Evolutionary conservation across 805 yeast genomes (phyloP), one percentile per base, ranked within the genome.

Genomic region (Yamadazyma scolyti): DNA sequence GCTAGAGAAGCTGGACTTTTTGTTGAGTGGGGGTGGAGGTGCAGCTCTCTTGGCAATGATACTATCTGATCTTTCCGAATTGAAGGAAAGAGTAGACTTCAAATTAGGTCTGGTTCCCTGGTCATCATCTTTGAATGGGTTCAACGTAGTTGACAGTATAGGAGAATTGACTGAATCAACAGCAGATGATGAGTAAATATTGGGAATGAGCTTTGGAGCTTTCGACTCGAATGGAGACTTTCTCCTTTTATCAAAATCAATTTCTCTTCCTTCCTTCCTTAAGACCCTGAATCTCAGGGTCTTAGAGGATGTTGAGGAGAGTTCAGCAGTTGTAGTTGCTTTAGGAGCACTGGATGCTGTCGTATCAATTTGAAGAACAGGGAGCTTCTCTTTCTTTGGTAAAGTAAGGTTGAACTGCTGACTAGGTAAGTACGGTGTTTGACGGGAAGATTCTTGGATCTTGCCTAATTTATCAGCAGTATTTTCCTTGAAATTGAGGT

Each of bases 231-330:
- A 83, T 1, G 95, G 94, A 1, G 95, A 80, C 27, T 75, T 77
- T 25, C 95, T 60, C 30, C 87, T 67, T 44, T 82, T 77, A 46
- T 86, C 93, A 49, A 86, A 86, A 53, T 88, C 88, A 38, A 85
- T 85, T 46, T 83, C 95, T 20, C 72, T 64, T 9, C 72, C 75
- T n/a, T 73, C 76, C 15, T 75, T 73, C 19, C 89, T 59, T 6
- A 86, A 70, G 1, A 86, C 79, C 36, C 81, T 68, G 50, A 86
- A 85, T 2, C 25, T n/a, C 13, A 17, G 22, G 9, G 20, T 8
- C 8, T 19, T 26, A 14, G 26, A 28, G n/a, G 27, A 18, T 12
- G 28, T 16, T n/a, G 37, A 16, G 22, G 20, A 13, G 16, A 36
- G 27, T 33, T 22, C 38, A 34, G 23, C 36, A 9, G 23, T 7